Evolutionary conservation across 768 basidiomycete genomes (phyloP), one percentile per base, ranked within the genome.

Genomic region (Rhodotorula toruloides): DNA sequence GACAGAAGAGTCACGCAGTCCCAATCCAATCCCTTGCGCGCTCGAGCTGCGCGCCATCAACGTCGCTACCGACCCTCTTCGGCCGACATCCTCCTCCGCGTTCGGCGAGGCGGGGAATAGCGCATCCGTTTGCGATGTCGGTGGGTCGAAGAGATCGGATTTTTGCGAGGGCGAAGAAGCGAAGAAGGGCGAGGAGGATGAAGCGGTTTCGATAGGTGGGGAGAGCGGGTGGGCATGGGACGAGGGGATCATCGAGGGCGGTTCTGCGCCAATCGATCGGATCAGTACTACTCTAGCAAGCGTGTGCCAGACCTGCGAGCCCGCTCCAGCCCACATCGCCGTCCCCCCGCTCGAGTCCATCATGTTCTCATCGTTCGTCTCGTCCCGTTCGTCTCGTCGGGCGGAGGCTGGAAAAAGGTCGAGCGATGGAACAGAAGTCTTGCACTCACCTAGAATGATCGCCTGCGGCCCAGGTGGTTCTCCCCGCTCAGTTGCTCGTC

Each of bases 201-300:
- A n/a, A 34, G 62, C 27, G 29, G 46, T 5, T 53, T 36, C 42
- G 54, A 63, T 54, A 19, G 62, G 55, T 32, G 62, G 62, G 27
- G 62, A 63, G 54, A 63, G 62, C 9, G 62, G 62, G 32, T 63
- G 62, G 22, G 36, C 54, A 16, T 56, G 54, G 7, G 44, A 40
- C 13, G 46, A 9, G 7, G 61, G 43, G 27, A 10, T 22, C 61
- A 53, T 40, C 12, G 37, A 19, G 10, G 13, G 46, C 27, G 22
- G 46, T 22, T n/a, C 34, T 39, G n/a, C 21, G 25, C 8, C 27
- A 16, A 32, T 4, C 2, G 10, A 27, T 6, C 27, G 40, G 0
- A 25, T 61, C 25, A 61, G 60, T 47, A 31, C 10, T 6, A 14
- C 12, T 27, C 14, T 11, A 19, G 36, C 27, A 21, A 29, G 32